phyloP scores from a whole-genome alignment of 352 stramenopile genomes.

The Globisporangium alternatum region DNA sequence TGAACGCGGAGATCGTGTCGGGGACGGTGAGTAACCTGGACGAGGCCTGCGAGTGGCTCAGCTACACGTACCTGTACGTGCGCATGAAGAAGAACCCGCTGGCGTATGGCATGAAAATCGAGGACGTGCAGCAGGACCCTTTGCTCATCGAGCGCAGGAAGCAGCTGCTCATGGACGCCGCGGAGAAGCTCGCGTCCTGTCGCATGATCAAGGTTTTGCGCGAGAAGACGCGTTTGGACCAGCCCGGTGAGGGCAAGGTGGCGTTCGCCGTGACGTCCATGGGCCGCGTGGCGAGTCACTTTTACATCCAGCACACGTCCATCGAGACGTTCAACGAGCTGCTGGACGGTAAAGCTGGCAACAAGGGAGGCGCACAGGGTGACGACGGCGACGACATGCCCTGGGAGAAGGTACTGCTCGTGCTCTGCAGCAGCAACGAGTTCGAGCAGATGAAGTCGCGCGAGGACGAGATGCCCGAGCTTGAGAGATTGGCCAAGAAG shows the following conservation, averaged over 20 bases:
- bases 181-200: constrained; percentile 68
- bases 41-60: constrained; percentile 96
- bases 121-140: constrained; percentile 92
- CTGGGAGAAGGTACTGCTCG: constrained; percentile 67
- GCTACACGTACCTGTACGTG: constrained; percentile 99
- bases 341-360: constrained; percentile 62
- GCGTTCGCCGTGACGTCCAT: constrained; percentile 94
- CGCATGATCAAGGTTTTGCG: constrained; percentile 84
- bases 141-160: constrained; percentile 68
- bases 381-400: constrained; percentile 44
- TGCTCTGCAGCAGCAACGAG: constrained; percentile 88
- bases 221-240: constrained; percentile 41
- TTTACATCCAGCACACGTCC: constrained; percentile 98
- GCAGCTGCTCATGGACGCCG: constrained; percentile 69
- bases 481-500: constrained; percentile 90
- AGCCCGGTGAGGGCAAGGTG: constrained; percentile 41
- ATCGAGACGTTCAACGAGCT: constrained; percentile 98
- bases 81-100: constrained; percentile 98
- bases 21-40: constrained; percentile 97
- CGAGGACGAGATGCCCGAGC: constrained; percentile 93
- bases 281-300: constrained; percentile 97
- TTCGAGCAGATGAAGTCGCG: constrained; percentile 96
- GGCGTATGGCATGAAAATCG: constrained; percentile 95
- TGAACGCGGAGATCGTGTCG: constrained; percentile 99
- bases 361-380: constrained; percentile 18